Conservation (phyloP, 2,329 filamentous ascomycete species). For the Exophiala oligosperma region DNA sequence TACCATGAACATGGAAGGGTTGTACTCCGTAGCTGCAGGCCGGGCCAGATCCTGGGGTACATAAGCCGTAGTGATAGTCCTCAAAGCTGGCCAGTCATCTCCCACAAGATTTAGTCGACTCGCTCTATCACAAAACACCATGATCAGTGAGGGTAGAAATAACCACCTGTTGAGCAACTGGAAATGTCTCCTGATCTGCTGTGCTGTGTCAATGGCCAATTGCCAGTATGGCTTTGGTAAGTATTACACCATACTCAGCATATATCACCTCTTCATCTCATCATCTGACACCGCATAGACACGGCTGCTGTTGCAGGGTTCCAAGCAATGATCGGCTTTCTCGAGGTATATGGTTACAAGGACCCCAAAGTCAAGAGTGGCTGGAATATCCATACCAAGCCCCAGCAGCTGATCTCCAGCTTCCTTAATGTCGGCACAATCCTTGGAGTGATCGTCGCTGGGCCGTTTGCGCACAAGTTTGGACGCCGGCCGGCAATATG, state of each 20-base stretch:
- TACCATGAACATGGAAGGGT: too few relatives aligned
- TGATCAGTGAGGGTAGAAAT: too few relatives aligned
- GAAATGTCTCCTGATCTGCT: conserved; percentile 50
- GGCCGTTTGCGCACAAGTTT: conserved; percentile 48
- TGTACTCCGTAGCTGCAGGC: too few relatives aligned
- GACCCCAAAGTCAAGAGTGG: conserved; percentile 35
- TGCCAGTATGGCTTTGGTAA: conserved; percentile 49
- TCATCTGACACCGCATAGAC: conserved; percentile 25
- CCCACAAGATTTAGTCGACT: too few relatives aligned
- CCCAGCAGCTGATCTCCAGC: conserved; percentile 53
- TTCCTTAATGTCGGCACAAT: conserved; percentile 54
- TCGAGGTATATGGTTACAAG: conserved; percentile 51
- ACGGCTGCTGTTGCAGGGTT: conserved; percentile 46
- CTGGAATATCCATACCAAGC: conserved; percentile 34
- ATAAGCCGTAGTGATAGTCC: too few relatives aligned
- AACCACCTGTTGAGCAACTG: conserved; percentile 29
- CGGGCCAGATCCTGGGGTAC: too few relatives aligned
- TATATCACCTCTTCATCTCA: too few relatives aligned
- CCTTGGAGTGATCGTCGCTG: conserved; percentile 51
- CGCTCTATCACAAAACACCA: too few relatives aligned
- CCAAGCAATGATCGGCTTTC: conserved; percentile 54
- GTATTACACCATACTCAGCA: too few relatives aligned
- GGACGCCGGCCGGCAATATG: conserved; percentile 49
- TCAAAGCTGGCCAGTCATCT: too few relatives aligned
- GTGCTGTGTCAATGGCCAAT: conserved; percentile 48